Conservation (phyloP, 2,329 filamentous ascomycete genomes). For the Aspergillus neoniger region DNA sequence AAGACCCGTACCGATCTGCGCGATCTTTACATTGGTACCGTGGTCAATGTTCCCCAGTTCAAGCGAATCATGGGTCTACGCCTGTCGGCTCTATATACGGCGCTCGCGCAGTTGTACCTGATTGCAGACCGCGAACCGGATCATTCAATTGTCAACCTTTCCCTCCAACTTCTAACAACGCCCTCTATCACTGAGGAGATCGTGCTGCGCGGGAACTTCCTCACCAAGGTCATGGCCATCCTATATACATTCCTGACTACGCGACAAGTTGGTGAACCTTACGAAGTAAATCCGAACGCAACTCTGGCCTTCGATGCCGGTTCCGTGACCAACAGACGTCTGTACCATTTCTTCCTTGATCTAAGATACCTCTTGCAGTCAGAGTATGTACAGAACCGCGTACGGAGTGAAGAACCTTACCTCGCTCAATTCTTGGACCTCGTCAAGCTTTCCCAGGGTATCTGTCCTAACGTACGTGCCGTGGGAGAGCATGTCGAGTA, state of each 20-base stretch:
- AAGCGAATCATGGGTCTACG: conserved; percentile 89
- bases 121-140: conserved; percentile 96
- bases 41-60: conserved; percentile 93
- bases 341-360: conserved; percentile 98
- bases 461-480: conserved; percentile 89
- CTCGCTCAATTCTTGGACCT: conserved; percentile 92
- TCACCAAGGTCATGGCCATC: conserved; percentile 93
- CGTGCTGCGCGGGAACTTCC: conserved; percentile 90
- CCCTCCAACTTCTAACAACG: conserved; percentile 92
- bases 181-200: conserved; percentile 96
- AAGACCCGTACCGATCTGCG: conserved; percentile 86
- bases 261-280: conserved; percentile 90
- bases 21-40: conserved; percentile 92
- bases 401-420: conserved; percentile 82
- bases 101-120: conserved; percentile 88
- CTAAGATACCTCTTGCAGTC: conserved; percentile 88
- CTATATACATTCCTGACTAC: conserved; percentile 97
- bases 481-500: conserved; percentile 97
- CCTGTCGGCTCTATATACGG: conserved; percentile 94
- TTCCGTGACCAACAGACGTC: conserved; percentile 88
- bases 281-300: conserved; percentile 81
- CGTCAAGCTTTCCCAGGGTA: conserved; percentile 93
- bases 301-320: conserved; percentile 91
- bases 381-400: conserved; percentile 79
- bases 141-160: conserved; percentile 97